Evolutionary conservation across 768 basidiomycete genomes (phyloP).

Genomic region (Boletus bicolor): DNA sequence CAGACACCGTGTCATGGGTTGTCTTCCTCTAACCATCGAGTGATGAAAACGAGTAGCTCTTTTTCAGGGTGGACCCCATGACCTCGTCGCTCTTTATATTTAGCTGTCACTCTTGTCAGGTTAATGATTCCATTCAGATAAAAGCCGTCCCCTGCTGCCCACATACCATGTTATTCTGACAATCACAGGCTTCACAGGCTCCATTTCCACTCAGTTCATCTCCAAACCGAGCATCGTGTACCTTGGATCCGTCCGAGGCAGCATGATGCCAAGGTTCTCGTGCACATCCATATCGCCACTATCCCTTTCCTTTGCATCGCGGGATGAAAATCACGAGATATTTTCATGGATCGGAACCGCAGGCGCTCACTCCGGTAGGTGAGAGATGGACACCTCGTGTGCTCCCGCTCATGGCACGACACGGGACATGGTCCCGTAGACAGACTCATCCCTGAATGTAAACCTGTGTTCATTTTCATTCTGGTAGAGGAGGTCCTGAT

Average conservation of each 20-base stretch:
- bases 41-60: not conserved
- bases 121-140: no score
- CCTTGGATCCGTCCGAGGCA: not conserved
- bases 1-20: no score
- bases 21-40: no score
- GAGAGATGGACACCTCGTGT: not conserved
- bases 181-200: no score
- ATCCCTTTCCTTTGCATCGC: not conserved
- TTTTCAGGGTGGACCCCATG: not conserved
- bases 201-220: no score
- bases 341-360: not conserved
- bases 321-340: not conserved
- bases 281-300: not conserved
- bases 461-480: conserved; percentile 1
- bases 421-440: no score
- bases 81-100: not conserved
- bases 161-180: no score
- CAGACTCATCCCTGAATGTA: not conserved
- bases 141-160: no score
- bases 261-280: not conserved
- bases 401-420: not conserved
- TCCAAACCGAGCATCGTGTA: not conserved
- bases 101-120: no score
- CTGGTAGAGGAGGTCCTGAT: conserved; percentile 5
- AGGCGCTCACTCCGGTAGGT: not conserved